Evolutionary conservation across 331 rosid species (phyloP).

Genomic region (Acacia concinna): DNA sequence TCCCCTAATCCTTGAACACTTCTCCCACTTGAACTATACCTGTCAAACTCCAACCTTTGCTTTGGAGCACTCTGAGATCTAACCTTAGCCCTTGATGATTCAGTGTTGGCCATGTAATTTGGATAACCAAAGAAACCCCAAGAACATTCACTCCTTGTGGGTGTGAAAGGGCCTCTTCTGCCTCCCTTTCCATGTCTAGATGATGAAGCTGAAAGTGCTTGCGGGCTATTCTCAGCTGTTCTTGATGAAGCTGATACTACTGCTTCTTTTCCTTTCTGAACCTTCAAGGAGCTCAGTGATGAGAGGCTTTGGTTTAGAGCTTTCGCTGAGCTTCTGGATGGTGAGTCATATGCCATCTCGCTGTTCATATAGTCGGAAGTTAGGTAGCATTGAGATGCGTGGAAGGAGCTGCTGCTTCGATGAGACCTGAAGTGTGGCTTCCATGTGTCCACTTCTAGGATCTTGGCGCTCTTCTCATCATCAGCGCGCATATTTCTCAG

Average conservation of each 20-base stretch:
- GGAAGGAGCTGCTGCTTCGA: slow-evolving; percentile 42
- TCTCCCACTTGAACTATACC: slow-evolving; percentile 45
- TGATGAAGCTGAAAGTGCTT: slow-evolving; percentile 58
- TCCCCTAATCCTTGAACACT: slow-evolving; percentile 56
- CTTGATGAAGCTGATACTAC: slow-evolving; percentile 32
- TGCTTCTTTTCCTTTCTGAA: slow-evolving; percentile 53
- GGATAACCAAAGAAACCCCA: slow-evolving; percentile 68
- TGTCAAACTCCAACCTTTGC: slow-evolving; percentile 83
- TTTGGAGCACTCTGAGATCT: slow-evolving; percentile 93
- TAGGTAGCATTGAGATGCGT: slow-evolving; percentile 38
- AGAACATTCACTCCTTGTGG: slow-evolving; percentile 74
- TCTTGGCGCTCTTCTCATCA: slow-evolving; percentile 80
- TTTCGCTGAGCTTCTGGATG: slow-evolving; percentile 49
- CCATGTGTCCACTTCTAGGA: slow-evolving; percentile 99
- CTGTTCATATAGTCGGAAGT: slow-evolving; percentile 38
- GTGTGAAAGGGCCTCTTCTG: slow-evolving; percentile 64
- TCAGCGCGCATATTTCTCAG: slow-evolving; percentile 39
- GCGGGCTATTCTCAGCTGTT: slow-evolving; percentile 68
- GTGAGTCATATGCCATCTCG: slow-evolving; percentile 53
- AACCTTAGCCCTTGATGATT: slow-evolving; percentile 82
- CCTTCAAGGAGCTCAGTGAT: slow-evolving; percentile 39
- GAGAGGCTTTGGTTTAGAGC: slow-evolving; percentile 45
- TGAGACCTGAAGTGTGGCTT: slow-evolving; percentile 67
- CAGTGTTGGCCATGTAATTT: slow-evolving; percentile 88
- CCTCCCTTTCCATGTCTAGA: slow-evolving; percentile 61